These are phyloP conservation scores for Venturia aucupariae DNA, from an alignment of 2,329 filamentous ascomycete genomes.

Conservation along the genomic window DNA sequence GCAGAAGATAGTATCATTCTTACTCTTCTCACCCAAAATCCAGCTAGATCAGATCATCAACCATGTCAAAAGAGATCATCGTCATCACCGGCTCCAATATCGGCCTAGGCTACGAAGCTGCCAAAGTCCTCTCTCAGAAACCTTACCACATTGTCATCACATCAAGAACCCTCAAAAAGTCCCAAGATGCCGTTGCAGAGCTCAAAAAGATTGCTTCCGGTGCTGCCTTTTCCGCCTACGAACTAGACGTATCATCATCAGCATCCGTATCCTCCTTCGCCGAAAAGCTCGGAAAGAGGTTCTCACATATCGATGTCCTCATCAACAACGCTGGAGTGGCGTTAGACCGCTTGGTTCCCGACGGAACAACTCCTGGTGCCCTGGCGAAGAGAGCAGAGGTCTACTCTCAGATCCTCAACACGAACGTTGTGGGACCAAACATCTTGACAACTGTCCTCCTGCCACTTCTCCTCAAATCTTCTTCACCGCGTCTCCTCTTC, in stretches of 20 bases:
- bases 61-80: background rate
- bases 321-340: slow-evolving; percentile 12
- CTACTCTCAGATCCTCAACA: slow-evolving; percentile 16
- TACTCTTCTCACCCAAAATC: no score
- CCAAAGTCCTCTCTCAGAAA: background rate
- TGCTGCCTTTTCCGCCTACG: background rate
- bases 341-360: slow-evolving; percentile 13
- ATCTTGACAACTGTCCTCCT: slow-evolving; percentile 22
- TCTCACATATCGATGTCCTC: slow-evolving; percentile 1
- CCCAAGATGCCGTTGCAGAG: background rate
- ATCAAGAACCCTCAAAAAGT: background rate
- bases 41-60: background rate
- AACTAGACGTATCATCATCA: background rate
- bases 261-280: background rate
- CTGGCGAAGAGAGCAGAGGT: slow-evolving; percentile 2
- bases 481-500: slow-evolving; percentile 21
- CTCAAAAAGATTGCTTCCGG: background rate
- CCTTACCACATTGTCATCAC: slow-evolving; percentile 8
- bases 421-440: slow-evolving; percentile 25
- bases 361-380: slow-evolving; percentile 1
- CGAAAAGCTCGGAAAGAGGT: background rate
- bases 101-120: slow-evolving; percentile 3
- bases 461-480: slow-evolving; percentile 22
- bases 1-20: no score
- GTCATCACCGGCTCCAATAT: slow-evolving; percentile 6